phyloP scores from a whole-genome alignment of 2,329 filamentous ascomycete genomes.

The Colletotrichum musae region DNA sequence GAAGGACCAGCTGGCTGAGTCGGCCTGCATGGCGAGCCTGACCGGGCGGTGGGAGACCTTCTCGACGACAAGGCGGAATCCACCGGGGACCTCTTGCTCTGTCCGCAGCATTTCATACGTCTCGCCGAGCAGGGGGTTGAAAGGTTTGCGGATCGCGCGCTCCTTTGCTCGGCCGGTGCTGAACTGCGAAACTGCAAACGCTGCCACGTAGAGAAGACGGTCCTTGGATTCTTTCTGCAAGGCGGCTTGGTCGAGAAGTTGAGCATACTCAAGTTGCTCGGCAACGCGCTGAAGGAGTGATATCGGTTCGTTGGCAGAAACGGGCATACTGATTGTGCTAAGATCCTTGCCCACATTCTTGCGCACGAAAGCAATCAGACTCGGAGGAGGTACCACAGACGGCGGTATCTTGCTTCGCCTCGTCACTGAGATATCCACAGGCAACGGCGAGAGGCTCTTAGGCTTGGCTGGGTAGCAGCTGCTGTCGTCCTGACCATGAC shows the following conservation, averaged over 20 bases:
- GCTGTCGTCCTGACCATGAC: conserved; percentile 69
- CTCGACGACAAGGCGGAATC: conserved; percentile 93
- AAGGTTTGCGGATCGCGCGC: conserved; percentile 93
- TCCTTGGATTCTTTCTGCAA: conserved; percentile 73
- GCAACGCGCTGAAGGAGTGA: conserved; percentile 90
- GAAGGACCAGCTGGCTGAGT: conserved; percentile 87
- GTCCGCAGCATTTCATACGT: conserved; percentile 93
- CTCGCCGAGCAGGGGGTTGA: conserved; percentile 96
- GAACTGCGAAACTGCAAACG: conserved; percentile 91
- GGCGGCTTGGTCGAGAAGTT: conserved; percentile 83
- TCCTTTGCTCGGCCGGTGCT: conserved; percentile 88
- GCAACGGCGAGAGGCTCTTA: conserved; percentile 83
- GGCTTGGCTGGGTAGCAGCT: conserved; percentile 81
- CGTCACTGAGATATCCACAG: conserved; percentile 74
- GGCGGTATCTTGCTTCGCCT: conserved; percentile 80
- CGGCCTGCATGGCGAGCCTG: conserved; percentile 92
- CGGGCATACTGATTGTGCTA: conserved; percentile 97
- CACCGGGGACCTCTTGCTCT: conserved; percentile 78
- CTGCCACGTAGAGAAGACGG: conserved; percentile 86
- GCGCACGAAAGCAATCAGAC: conserved; percentile 91
- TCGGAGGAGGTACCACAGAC: conserved; percentile 85
- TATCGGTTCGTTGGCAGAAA: conserved; percentile 93
- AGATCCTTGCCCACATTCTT: conserved; percentile 99
- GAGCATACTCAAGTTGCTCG: conserved; percentile 92
- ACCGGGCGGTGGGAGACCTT: conserved; percentile 96